Base-by-base conservation (phyloP, 2,329 filamentous ascomycete genomes). In the Myriosclerotinia duriaeana region DNA sequence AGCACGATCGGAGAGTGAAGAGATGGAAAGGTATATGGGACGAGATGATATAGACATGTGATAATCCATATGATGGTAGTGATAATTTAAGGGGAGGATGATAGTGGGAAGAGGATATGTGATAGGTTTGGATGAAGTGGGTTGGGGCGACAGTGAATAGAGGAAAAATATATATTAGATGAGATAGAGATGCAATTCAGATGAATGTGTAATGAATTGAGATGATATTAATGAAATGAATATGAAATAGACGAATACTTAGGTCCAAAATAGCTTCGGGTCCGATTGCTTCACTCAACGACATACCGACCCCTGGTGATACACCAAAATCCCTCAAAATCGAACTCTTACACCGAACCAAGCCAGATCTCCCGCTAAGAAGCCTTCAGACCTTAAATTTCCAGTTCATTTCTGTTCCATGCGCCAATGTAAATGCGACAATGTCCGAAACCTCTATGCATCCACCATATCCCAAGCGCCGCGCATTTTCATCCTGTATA, bases 361-460 rank as follows among this genome's bases (percentile, higher is more conserved):
- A 26, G 44, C 30, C 42, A 50, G 20, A 50, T 60, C 20, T 60
- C 44, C 56, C 8, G 34, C 44, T 26, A 34, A 50, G 34, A 48
- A 36, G 7, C 36, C n/a, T 9, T 36, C 14, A 17, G 14, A 36
- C 11, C 12, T n/a, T 30, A 36, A 50, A 12, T n/a, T 38, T 30
- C 15, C 38, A 58, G 34, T 15, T 36, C 20, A 48, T 60, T 48
- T 60, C 30, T 17, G 20, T 38, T 12, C 56, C 56, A 60, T 60
- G 3, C 56, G 42, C 56, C 56, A 20, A 60, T 60, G 30, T 36
- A 38, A 60, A 38, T 48, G 56, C 42, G 5, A 50, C 14, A 36
- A 50, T 48, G 38, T 38, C 30, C 30, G 15, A 48, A 26, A 22
- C 20, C 42, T 60, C 56, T 59, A 48, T 50, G 14, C 12, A 48